Conservation (phyloP, 257 asterid genomes). For the Ehretia macrophylla region DNA sequence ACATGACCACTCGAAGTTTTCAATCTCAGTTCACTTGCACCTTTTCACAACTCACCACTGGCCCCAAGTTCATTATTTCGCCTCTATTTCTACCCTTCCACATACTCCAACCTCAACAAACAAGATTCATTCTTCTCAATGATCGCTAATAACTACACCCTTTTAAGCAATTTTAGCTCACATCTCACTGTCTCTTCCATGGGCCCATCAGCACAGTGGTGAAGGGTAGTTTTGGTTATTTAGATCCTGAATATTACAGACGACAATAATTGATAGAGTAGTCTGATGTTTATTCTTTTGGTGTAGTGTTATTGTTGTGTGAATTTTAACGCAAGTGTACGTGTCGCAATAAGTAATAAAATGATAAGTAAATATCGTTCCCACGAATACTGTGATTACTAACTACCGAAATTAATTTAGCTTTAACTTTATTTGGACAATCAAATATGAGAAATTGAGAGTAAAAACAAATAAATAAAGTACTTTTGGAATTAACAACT, state of each 20-base stretch:
- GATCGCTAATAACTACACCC: conserved; percentile 31
- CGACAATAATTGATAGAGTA: too few species aligned
- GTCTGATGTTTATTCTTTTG: too few species aligned
- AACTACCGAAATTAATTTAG: too few species aligned
- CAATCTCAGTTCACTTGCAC: conserved; percentile 35
- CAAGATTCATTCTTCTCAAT: conserved; percentile 25
- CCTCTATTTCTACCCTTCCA: conserved; percentile 40
- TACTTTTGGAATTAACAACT: too few species aligned
- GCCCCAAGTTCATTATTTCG: conserved; percentile 55
- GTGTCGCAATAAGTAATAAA: too few species aligned
- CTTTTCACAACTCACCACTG: conserved; percentile 31
- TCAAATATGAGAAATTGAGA: too few species aligned
- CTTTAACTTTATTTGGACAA: too few species aligned
- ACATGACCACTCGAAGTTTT: conserved; percentile 34
- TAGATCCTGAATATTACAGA: conserved; percentile 62
- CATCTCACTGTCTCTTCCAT: conserved; percentile 3
- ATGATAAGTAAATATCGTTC: too few species aligned
- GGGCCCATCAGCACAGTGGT: conserved; percentile 54
- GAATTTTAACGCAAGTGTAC: too few species aligned
- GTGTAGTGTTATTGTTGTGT: too few species aligned
- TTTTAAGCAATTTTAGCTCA: conserved; percentile 45
- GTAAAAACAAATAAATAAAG: too few species aligned
- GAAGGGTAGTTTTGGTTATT: conserved; percentile 77
- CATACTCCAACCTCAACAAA: conserved; percentile 20
- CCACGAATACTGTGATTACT: too few species aligned